Conservation (phyloP, 495 filamentous ascomycete genomes). For the Hypoxylon cercidicola region DNA sequence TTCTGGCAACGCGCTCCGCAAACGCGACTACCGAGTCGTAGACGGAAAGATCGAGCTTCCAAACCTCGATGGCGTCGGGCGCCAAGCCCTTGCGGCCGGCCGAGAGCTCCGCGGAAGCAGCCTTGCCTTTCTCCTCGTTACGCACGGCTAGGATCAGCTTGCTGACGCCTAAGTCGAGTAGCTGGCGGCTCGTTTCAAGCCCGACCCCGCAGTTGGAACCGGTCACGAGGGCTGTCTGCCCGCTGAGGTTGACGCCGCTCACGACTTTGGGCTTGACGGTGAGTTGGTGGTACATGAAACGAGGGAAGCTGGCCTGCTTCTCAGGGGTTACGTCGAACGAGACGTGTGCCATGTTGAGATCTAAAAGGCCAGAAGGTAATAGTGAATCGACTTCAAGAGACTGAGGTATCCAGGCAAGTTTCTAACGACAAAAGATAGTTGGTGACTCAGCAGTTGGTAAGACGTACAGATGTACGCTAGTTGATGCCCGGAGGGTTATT, state of each 20-base stretch:
- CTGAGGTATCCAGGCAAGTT: too few species aligned
- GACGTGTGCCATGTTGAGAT: not conserved
- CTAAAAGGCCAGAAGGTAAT: too few species aligned
- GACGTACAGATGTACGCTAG: too few species aligned
- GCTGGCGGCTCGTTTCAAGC: slow-evolving; percentile 55
- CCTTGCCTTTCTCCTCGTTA: slow-evolving; percentile 47
- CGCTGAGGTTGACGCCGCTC: slow-evolving; percentile 33
- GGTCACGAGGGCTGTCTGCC: slow-evolving; percentile 58
- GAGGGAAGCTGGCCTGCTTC: slow-evolving; percentile 11
- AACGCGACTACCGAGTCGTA: slow-evolving; percentile 58
- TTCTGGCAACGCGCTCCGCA: slow-evolving; percentile 44
- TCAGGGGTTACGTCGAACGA: slow-evolving; percentile 10
- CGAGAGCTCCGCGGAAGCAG: not conserved
- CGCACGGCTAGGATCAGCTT: slow-evolving; percentile 52
- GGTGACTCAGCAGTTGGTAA: too few species aligned
- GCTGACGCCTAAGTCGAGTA: slow-evolving; percentile 53
- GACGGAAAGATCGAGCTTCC: slow-evolving; percentile 63
- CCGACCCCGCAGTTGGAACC: slow-evolving; percentile 63
- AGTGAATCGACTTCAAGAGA: too few species aligned
- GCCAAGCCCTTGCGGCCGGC: not conserved
- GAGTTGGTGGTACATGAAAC: slow-evolving; percentile 29
- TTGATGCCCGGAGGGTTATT: too few species aligned
- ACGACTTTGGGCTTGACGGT: slow-evolving; percentile 22
- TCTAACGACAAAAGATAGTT: too few species aligned
- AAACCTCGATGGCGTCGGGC: slow-evolving; percentile 55